These are phyloP conservation scores for Plasmodium coatneyi DNA, from an alignment of 169 alveolate genomes.

Conservation along the genomic window DNA sequence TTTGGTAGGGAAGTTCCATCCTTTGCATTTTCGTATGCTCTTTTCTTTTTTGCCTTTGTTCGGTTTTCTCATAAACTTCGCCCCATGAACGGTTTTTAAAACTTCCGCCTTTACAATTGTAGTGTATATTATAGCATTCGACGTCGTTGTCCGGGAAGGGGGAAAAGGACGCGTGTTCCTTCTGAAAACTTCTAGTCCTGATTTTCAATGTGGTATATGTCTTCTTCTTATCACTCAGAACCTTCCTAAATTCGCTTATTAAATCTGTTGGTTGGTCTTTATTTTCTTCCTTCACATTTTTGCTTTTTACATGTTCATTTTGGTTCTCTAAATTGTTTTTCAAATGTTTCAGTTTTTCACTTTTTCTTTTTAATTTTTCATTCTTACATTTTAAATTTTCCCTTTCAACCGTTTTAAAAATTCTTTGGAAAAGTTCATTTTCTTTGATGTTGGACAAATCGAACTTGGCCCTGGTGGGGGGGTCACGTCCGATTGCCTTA, in stretches of 20 bases:
- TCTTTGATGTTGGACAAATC: slow-evolving; percentile 19
- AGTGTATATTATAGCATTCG: not conserved
- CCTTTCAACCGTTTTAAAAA: slow-evolving; percentile 31
- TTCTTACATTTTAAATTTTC: slow-evolving; percentile 38
- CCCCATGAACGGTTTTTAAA: not conserved
- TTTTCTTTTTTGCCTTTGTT: not conserved
- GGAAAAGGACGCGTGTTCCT: not conserved
- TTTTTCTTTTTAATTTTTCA: slow-evolving; percentile 37
- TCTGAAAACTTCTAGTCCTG: not conserved
- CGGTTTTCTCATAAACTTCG: not conserved
- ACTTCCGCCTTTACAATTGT: not conserved
- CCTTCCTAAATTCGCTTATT: slow-evolving; percentile 1
- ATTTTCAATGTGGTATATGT: slow-evolving; percentile 7
- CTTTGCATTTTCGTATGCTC: not conserved
- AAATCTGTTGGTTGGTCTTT: slow-evolving; percentile 11
- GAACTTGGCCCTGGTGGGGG: slow-evolving; percentile 1
- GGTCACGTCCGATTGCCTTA: not conserved
- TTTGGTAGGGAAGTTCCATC: not conserved
- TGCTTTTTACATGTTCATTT: slow-evolving; percentile 1
- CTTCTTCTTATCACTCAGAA: slow-evolving; percentile 16
- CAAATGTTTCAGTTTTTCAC: slow-evolving; percentile 9
- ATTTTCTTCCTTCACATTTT: slow-evolving; percentile 8
- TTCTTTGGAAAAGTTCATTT: slow-evolving; percentile 42
- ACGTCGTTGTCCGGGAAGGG: not conserved
- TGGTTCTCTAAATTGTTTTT: not conserved